Evolutionary conservation across 768 basidiomycete genomes (phyloP).

Genomic region (Hydnomerulius pinastri): DNA sequence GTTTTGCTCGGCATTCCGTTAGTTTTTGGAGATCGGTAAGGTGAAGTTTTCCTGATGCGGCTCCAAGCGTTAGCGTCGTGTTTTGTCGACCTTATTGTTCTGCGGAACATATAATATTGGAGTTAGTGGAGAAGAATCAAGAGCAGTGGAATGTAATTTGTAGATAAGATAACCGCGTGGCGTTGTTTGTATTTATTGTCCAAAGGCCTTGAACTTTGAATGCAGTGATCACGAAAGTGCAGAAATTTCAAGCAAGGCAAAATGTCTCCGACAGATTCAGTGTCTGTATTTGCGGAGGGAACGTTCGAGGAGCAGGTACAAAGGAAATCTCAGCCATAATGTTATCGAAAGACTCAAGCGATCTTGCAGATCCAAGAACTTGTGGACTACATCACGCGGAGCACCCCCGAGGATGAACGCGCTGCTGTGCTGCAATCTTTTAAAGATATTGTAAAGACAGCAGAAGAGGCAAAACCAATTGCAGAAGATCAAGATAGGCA

Average conservation of each 20-base stretch:
- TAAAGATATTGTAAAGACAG: conserved; percentile 55
- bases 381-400: conserved; percentile 69
- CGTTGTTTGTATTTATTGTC: conserved; percentile 23
- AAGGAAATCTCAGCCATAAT: neutral
- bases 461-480: conserved; percentile 52
- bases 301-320: conserved; percentile 85
- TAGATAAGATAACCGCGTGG: neutral
- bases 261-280: conserved; percentile 73
- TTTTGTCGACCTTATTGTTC: neutral
- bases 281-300: conserved; percentile 85
- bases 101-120: conserved; percentile 63
- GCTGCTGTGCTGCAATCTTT: conserved; percentile 63
- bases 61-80: too few species aligned
- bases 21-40: too few species aligned
- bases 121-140: conserved; percentile 83
- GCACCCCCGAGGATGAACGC: conserved; percentile 69
- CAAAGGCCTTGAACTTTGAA: conserved; percentile 7
- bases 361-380: conserved; percentile 69
- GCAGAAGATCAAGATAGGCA: conserved; percentile 55
- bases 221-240: conserved; percentile 1
- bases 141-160: too few species aligned
- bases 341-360: neutral
- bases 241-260: conserved; percentile 24
- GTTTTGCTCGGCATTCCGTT: too few species aligned
- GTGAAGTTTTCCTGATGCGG: too few species aligned